Evolutionary conservation across 495 filamentous ascomycete genomes (phyloP), one percentile per base, ranked within the genome.

Genomic region (Amniculicola lignicola): DNA sequence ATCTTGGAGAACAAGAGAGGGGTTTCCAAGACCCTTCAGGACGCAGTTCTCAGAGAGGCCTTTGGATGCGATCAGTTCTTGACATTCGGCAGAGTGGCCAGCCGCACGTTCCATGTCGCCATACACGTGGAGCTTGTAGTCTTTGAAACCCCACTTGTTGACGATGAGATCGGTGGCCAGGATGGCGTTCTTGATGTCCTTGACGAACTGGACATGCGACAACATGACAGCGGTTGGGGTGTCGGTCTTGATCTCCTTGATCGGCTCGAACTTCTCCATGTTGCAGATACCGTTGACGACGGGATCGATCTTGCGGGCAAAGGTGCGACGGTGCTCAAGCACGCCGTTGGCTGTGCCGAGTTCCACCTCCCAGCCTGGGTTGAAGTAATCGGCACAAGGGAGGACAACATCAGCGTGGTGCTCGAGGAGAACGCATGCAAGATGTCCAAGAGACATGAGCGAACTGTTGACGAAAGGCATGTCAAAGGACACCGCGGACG

Each of bases 261-360:
- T 77, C 0, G 82, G 82, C 4, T 77, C 57, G 61, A 84, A 86
- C 54, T 77, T 80, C 46, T 81, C 72, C 81, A 84, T 83, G 56
- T 86, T 77, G 31, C 74, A 77, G 65, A 85, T 85, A 25, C 82
- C 82, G 57, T 86, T 86, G 59, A 85, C 82, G 15, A 86, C 80
- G 2, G 82, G 82, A 57, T 86, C 82, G 12, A 86, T 77, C 66
- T 85, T 85, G 23, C 82, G 72, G 12, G 66, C 69, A 67, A 85
- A 86, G 6, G 70, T 69, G 48, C 78, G 78, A 41, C 80, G 78
- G 61, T 85, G 82, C 39, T 78, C 74, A 36, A 84, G 70, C 0
- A 69, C 68, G 45, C 80, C 80, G 59, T 81, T 72, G 51, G 77
- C 75, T 18, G 78, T 83, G 37, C 82, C 82, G 22, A 84, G 81